A percentile compares a stretch with the other conserved stretches of the same genome.
Evolutionary conservation across 371 early-diverging fungal species (phyloP).

Genomic region (Mucor saturninus): DNA sequence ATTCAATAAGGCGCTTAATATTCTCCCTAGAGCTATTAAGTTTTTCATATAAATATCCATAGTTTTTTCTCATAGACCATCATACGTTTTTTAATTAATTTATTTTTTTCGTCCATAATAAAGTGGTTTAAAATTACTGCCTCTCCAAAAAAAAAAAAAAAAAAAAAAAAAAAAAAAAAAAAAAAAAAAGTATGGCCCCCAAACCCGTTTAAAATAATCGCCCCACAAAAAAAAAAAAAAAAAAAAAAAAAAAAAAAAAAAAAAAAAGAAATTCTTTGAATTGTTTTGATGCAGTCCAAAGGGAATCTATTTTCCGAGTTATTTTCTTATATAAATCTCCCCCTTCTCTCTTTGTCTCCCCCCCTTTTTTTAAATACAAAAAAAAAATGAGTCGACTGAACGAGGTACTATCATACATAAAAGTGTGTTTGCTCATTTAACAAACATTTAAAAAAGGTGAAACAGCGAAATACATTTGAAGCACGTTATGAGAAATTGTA

Average conservation of each 20-base stretch:
- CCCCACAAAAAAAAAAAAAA: too few species aligned
- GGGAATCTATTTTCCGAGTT: conserved; percentile 26
- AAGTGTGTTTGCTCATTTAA: background rate
- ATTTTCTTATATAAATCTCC: conserved; percentile 6
- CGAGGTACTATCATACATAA: conserved; percentile 12
- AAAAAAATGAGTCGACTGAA: conserved; percentile 19
- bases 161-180: background rate
- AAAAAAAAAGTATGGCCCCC: too few species aligned
- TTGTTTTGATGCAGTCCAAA: conserved; percentile 31
- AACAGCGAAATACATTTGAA: conserved; percentile 17
- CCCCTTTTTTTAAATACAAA: conserved; percentile 4
- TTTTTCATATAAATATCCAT: too few species aligned
- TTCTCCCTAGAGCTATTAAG: too few species aligned
- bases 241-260: too few species aligned
- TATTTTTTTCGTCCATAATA: too few species aligned
- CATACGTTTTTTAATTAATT: too few species aligned
- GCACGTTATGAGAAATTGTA: conserved; percentile 44
- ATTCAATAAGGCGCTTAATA: too few species aligned
- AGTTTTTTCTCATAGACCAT: too few species aligned
- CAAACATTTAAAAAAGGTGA: background rate
- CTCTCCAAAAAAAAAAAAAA: too few species aligned
- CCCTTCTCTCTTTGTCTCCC: conserved; percentile 6
- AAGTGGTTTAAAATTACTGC: too few species aligned
- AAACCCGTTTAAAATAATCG: too few species aligned
- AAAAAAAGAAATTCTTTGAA: conserved; percentile 1